Evolutionary conservation across 2,329 filamentous ascomycete genomes (phyloP).

Genomic region (Epichloe bromicola): DNA sequence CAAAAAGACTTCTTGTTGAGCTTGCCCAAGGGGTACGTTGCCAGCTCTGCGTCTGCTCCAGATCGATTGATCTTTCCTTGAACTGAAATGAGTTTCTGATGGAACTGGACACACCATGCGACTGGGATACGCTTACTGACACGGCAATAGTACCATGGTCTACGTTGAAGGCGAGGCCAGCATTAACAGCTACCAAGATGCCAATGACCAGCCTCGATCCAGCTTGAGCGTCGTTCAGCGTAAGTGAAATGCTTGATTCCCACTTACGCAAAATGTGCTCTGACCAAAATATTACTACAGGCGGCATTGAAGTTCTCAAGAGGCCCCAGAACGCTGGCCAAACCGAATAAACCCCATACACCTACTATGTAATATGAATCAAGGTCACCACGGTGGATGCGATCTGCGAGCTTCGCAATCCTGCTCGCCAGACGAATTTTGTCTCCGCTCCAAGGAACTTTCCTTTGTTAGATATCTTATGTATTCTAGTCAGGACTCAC

Average conservation of each 20-base stretch:
- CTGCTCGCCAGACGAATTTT: not conserved
- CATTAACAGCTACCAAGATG: slow-evolving; percentile 53
- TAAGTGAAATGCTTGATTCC: slow-evolving; percentile 34
- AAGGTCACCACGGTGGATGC: not conserved
- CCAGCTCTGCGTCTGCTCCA: not conserved
- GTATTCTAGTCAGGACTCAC: slow-evolving; percentile 8
- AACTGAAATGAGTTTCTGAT: not conserved
- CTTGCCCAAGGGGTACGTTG: slow-evolving; percentile 73
- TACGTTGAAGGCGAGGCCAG: slow-evolving; percentile 73
- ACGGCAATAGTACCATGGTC: slow-evolving; percentile 51
- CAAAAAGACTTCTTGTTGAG: slow-evolving; percentile 58
- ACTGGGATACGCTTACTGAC: slow-evolving; percentile 6
- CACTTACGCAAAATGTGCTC: not conserved
- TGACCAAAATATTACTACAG: slow-evolving; percentile 13
- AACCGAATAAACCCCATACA: slow-evolving; percentile 9
- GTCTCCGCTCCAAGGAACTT: slow-evolving; percentile 10
- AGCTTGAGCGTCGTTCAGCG: slow-evolving; percentile 65
- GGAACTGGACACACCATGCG: not conserved
- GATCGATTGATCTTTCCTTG: no score
- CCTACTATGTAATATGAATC: not conserved
- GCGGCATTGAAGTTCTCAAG: slow-evolving; percentile 32
- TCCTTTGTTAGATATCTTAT: slow-evolving; percentile 9
- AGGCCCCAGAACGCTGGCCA: slow-evolving; percentile 21
- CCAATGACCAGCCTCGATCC: slow-evolving; percentile 54
- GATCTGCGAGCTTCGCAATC: not conserved